These are phyloP conservation scores for Dactylis glomerata DNA, from an alignment of 176 grass and related monocot genomes.

Conservation along the genomic window DNA sequence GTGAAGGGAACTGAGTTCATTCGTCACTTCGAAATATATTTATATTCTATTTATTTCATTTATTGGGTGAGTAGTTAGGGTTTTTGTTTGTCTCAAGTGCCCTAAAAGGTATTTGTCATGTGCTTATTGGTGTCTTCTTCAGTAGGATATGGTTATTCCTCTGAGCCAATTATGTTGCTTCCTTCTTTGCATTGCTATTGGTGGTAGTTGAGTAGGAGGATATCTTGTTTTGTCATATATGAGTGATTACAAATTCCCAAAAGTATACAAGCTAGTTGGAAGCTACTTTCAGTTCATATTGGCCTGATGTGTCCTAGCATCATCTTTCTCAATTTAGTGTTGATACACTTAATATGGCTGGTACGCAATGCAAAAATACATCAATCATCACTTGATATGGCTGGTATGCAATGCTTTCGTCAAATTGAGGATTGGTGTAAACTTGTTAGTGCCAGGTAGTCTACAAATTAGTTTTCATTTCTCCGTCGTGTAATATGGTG, in stretches of 20 bases:
- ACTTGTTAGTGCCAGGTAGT: neutral
- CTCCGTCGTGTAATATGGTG: neutral
- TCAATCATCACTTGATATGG: neutral
- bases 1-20: constrained; percentile 29
- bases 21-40: neutral
- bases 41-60: neutral
- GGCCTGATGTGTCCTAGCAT: constrained; percentile 9
- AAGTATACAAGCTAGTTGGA: no score
- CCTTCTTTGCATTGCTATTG: neutral
- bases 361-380: neutral
- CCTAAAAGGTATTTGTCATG: neutral
- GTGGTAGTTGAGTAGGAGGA: neutral
- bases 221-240: no score
- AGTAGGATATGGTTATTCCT: constrained; percentile 5
- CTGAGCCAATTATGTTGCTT: constrained; percentile 13
- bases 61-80: neutral
- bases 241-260: no score
- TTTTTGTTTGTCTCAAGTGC: neutral
- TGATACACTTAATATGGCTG: neutral
- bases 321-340: neutral
- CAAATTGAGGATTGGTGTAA: neutral
- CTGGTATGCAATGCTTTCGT: neutral
- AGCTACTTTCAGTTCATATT: neutral
- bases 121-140: constrained; percentile 9
- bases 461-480: neutral